These are phyloP conservation scores for Candida nanaspora DNA, from an alignment of 805 yeast species.

Conservation along the genomic window DNA sequence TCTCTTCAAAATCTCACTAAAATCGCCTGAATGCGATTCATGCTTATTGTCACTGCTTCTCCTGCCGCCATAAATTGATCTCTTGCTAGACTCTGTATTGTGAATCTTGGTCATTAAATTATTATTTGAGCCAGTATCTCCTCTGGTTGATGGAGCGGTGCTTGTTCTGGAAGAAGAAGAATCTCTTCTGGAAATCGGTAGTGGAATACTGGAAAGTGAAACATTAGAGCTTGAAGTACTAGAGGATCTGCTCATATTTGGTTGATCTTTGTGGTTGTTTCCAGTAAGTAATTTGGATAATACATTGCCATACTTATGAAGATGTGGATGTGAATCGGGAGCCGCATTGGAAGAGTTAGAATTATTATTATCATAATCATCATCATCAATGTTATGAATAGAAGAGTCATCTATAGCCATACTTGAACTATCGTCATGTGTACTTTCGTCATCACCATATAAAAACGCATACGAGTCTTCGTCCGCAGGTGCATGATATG, in stretches of 20 bases:
- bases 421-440: neutral
- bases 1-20: slow-evolving; percentile 34
- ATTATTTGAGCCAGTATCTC: neutral
- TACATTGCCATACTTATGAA: neutral
- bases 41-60: neutral
- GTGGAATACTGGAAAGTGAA: neutral
- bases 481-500: neutral
- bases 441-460: neutral
- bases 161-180: neutral
- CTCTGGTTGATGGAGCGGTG: neutral
- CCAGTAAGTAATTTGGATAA: neutral
- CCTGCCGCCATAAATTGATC: neutral
- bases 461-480: neutral
- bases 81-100: no score
- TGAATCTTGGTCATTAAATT: no score
- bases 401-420: neutral
- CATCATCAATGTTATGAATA: no score
- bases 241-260: neutral
- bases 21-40: slow-evolving; percentile 24
- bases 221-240: neutral
- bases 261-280: neutral
- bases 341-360: no score
- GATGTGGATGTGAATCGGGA: no score
- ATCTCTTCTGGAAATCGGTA: neutral
- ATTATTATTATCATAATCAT: no score